These are phyloP conservation scores for Aspergillus quadrilineatus DNA, from an alignment of 2,329 filamentous ascomycete species.

Conservation along the genomic window DNA sequence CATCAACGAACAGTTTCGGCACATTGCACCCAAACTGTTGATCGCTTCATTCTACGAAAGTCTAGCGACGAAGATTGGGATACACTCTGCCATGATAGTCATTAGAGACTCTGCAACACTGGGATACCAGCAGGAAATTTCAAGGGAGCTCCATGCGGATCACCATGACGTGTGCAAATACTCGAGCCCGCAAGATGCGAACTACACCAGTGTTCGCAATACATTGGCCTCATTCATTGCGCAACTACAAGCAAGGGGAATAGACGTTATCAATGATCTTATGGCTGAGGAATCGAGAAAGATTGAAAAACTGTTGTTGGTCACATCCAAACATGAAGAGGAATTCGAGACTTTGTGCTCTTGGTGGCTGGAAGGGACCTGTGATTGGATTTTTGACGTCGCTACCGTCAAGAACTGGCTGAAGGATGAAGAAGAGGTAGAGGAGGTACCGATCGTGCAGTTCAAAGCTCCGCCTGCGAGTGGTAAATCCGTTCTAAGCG, in stretches of 20 bases:
- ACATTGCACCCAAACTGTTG: conserved; percentile 36
- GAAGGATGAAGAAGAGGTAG: neutral
- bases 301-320: conserved; percentile 2
- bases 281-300: neutral
- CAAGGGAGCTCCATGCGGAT: conserved; percentile 41
- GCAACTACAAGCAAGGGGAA: neutral
- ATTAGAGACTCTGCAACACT: conserved; percentile 41
- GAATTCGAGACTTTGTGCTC: conserved; percentile 5
- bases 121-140: conserved; percentile 44
- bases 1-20: conserved; percentile 49
- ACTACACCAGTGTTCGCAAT: conserved; percentile 34
- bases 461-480: conserved; percentile 31
- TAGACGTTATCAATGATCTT: neutral
- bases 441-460: conserved; percentile 23
- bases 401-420: conserved; percentile 13
- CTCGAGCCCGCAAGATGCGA: conserved; percentile 34
- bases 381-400: conserved; percentile 9
- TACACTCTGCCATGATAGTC: conserved; percentile 38
- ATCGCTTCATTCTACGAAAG: conserved; percentile 53
- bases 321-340: neutral
- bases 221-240: neutral
- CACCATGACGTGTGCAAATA: conserved; percentile 48
- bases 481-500: conserved; percentile 36
- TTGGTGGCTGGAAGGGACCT: conserved; percentile 1
- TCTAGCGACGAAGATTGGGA: conserved; percentile 3